Percentiles rank a stretch among this genome's conserved stretches.
phyloP scores from a whole-genome alignment of 2,329 filamentous ascomycete genomes.

The Trichoderma endophyticum region DNA sequence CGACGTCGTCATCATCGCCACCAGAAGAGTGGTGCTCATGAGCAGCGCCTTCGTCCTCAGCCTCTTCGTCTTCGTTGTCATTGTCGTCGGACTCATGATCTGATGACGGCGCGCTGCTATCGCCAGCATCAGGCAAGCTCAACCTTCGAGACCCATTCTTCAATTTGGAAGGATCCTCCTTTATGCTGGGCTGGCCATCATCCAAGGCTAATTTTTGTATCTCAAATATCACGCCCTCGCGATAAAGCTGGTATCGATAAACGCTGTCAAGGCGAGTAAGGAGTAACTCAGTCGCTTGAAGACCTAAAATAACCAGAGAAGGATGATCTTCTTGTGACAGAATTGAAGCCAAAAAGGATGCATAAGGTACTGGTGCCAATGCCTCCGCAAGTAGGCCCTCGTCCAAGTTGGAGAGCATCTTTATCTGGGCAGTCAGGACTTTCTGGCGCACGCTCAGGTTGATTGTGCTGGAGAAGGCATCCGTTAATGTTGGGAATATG shows the following conservation, averaged over 20 bases:
- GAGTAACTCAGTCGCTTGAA: constrained; percentile 86
- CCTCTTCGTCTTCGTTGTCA: constrained; percentile 24
- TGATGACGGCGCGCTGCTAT: constrained; percentile 27
- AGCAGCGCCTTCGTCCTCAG: constrained; percentile 31
- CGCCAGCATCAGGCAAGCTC: background rate
- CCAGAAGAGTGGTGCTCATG: constrained; percentile 42
- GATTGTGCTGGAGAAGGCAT: constrained; percentile 96
- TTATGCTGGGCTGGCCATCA: constrained; percentile 30
- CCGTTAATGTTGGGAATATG: constrained; percentile 88
- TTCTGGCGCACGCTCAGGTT: constrained; percentile 93
- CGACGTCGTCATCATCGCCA: constrained; percentile 51
- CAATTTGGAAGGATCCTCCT: background rate
- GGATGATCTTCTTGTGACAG: constrained; percentile 93
- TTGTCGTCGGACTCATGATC: constrained; percentile 31
- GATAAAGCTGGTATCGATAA: constrained; percentile 94
- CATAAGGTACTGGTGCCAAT: constrained; percentile 83
- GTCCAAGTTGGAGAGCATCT: constrained; percentile 97
- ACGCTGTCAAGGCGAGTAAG: constrained; percentile 79
- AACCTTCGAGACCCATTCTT: constrained; percentile 15
- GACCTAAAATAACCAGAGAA: constrained; percentile 76
- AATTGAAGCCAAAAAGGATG: constrained; percentile 92
- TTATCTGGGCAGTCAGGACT: constrained; percentile 90
- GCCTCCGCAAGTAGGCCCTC: constrained; percentile 79
- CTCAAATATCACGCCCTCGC: constrained; percentile 91
- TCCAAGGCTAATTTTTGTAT: constrained; percentile 73